Evolutionary conservation across 1,284 basidiomycete genomes (phyloP), one percentile per base, ranked within the genome.

Genomic region (Austroboletus niveus): DNA sequence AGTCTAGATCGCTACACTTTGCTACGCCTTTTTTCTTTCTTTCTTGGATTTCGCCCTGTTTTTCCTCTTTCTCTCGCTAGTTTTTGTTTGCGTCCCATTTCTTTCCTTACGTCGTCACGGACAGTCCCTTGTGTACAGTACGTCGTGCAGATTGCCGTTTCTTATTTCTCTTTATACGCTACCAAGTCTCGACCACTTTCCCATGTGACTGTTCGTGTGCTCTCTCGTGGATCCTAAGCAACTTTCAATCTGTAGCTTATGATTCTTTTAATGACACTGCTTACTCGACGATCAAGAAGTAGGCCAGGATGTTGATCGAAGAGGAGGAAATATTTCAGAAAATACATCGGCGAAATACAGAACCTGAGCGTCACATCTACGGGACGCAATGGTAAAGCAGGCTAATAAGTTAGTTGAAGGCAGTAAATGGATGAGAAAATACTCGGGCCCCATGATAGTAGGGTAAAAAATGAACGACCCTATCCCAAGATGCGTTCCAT

Each of bases 401-500:
- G 22, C 22, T 35, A 35, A 14, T n/a, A 20, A 12, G 22, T 24
- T 14, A 12, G 32, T 10, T 7, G 35, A 35, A 41, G 15, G 29
- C 39, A 35, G 15, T 2, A n/a, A 17, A 20, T 1, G n/a, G 32
- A 15, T 8, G 31, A 32, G 31, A 8, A 12, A 8, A 32, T 32
- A 32, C 31, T 8, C 31, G 31, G 31, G 31, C 31, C 8, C 8
- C 31, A 32, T 8, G 14, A 34, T 7, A 34, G 32, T 11, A 34
- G n/a, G 27, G 31, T 10, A 15, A 31, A 5, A 9, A 41, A 10
- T 12, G 12, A 32, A 32, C 31, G 35, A 40, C 29, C 35, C 48
- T 76, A 76, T 51, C 61, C 62, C 51, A 88, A 65, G 32, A 86
- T 70, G 35, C 73, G 73, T 63, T 89, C 85, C 78, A 87, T 82